A percentile compares a stretch with the other conserved stretches of the same genome.
Evolutionary conservation across 2,329 filamentous ascomycete species (phyloP).

Genomic region (Diaporthe sp.): DNA sequence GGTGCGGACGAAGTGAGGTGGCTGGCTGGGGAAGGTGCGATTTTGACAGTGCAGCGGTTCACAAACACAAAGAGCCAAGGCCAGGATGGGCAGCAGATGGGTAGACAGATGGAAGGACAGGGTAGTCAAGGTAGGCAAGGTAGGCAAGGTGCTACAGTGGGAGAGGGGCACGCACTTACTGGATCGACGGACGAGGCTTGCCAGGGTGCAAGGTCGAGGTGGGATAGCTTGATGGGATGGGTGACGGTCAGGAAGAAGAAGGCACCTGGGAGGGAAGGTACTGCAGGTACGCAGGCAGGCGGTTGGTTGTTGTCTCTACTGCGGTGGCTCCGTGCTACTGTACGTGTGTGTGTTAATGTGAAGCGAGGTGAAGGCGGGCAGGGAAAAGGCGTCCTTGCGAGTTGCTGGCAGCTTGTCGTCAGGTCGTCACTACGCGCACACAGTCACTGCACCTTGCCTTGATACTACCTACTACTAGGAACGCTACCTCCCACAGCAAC

Average conservation of each 20-base stretch:
- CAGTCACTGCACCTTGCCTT: background rate
- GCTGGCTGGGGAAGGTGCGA: slow-evolving; percentile 33
- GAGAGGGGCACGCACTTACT: slow-evolving; percentile 31
- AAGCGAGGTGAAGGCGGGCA: slow-evolving; percentile 9
- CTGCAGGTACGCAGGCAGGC: slow-evolving; percentile 25
- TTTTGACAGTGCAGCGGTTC: slow-evolving; percentile 34
- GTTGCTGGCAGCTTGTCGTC: slow-evolving; percentile 1
- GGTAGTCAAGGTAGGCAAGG: background rate
- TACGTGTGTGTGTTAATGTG: slow-evolving; percentile 2
- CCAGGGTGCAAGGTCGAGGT: slow-evolving; percentile 25
- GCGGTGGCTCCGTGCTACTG: background rate
- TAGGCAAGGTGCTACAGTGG: background rate
- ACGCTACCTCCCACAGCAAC: slow-evolving; percentile 1
- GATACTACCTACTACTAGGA: background rate
- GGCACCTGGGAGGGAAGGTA: background rate
- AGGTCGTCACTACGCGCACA: slow-evolving; percentile 11
- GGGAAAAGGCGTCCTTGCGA: background rate
- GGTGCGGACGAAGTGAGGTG: slow-evolving; percentile 30
- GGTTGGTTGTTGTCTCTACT: background rate
- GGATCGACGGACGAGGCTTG: slow-evolving; percentile 22
- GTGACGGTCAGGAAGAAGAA: background rate
- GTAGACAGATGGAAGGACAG: slow-evolving; percentile 19
- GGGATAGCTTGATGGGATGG: background rate
- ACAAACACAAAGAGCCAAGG: slow-evolving; percentile 32
- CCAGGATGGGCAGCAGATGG: slow-evolving; percentile 1